Percentiles rank a stretch among this genome's conserved stretches.
These are phyloP conservation scores for Phytopythium litorale DNA, from an alignment of 352 stramenopile genomes.

Conservation along the genomic window DNA sequence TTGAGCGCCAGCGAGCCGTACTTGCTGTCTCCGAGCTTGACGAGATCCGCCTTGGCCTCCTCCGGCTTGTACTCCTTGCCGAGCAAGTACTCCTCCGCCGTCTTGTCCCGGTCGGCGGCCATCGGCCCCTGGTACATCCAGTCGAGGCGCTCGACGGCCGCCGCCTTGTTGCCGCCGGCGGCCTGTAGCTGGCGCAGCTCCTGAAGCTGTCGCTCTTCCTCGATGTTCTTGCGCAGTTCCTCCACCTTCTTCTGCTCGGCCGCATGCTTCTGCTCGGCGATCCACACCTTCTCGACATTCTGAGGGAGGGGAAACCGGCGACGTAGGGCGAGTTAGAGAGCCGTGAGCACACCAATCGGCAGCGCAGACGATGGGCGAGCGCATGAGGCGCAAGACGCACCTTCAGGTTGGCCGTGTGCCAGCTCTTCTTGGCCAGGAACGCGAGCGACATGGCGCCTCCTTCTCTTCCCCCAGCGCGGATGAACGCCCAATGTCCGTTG, in stretches of 20 bases:
- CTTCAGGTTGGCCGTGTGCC: conserved; percentile 94
- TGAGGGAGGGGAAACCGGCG: conserved; percentile 17
- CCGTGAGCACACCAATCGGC: background rate
- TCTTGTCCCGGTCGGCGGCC: conserved; percentile 54
- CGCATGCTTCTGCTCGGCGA: conserved; percentile 94
- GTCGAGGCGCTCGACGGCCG: conserved; percentile 84
- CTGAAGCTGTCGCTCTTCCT: conserved; percentile 95
- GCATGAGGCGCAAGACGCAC: conserved; percentile 25
- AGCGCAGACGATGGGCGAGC: background rate
- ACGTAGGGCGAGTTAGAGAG: background rate
- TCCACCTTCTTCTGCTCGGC: conserved; percentile 91
- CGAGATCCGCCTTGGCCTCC: conserved; percentile 36
- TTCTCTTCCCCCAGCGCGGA: background rate
- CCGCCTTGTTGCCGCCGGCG: conserved; percentile 72
- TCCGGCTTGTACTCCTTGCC: conserved; percentile 86
- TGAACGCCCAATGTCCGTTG: background rate
- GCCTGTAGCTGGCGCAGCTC: conserved; percentile 92
- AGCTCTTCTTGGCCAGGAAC: conserved; percentile 97
- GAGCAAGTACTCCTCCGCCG: conserved; percentile 90
- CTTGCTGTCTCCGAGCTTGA: conserved; percentile 46
- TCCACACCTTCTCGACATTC: conserved; percentile 98
- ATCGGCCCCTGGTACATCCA: conserved; percentile 98
- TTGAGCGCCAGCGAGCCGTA: conserved; percentile 65
- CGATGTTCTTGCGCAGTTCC: conserved; percentile 95
- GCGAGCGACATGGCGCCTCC: conserved; percentile 74